These are phyloP conservation scores for Dictyostelium capitatum DNA, from an alignment of 78 protist species.

Conservation along the genomic window DNA sequence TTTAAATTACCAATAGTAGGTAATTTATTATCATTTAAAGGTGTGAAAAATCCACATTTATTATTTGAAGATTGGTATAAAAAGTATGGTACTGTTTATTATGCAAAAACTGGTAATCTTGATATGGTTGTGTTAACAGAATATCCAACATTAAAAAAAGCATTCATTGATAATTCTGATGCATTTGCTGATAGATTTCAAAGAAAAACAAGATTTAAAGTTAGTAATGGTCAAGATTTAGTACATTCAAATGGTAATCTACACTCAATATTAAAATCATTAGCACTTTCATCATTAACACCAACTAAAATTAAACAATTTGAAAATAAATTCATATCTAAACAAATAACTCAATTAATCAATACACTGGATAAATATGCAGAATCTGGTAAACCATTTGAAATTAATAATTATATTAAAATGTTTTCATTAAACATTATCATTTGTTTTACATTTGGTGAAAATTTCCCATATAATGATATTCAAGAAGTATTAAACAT, in stretches of 20 bases:
- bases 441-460: neutral
- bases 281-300: neutral
- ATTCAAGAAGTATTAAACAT: neutral
- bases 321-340: neutral
- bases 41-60: too few relatives aligned
- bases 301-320: neutral
- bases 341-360: neutral
- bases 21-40: too few relatives aligned
- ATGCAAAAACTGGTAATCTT: neutral
- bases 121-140: slow-evolving; percentile 16
- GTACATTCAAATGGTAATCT: slow-evolving; percentile 28
- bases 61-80: neutral
- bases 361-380: too few relatives aligned
- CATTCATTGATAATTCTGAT: neutral
- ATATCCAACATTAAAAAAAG: slow-evolving; percentile 4
- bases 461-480: neutral
- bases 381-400: too few relatives aligned
- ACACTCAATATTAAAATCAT: neutral
- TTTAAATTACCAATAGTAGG: too few relatives aligned
- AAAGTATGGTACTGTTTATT: slow-evolving; percentile 28
- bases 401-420: neutral
- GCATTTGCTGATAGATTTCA: neutral
- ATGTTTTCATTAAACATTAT: neutral
- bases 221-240: neutral
- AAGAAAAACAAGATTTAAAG: neutral